Conservation (phyloP, 805 yeast genomes). For the Wilhelminamyces savonicus region DNA sequence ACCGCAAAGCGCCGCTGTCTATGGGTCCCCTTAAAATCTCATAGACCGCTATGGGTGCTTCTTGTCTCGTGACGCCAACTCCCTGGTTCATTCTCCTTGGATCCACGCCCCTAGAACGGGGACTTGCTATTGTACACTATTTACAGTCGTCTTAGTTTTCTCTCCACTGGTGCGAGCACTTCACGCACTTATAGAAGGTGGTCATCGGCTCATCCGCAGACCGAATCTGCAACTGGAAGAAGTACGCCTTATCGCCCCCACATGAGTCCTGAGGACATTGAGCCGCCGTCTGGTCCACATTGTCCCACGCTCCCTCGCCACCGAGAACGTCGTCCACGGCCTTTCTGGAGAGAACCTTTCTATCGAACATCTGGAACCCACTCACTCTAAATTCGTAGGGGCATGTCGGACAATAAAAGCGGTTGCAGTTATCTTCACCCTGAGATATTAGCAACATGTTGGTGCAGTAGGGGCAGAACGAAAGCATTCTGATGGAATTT, state of each 20-base stretch:
- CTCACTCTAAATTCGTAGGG: slow-evolving; percentile 90
- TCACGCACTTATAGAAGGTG: slow-evolving; percentile 91
- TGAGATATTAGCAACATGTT: slow-evolving; percentile 74
- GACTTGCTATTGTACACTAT: too few relatives aligned
- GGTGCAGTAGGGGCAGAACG: slow-evolving; percentile 92
- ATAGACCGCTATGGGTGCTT: too few relatives aligned
- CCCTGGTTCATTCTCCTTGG: too few relatives aligned
- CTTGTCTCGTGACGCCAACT: too few relatives aligned
- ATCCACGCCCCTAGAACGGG: too few relatives aligned
- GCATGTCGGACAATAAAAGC: slow-evolving; percentile 87
- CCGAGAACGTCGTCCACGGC: slow-evolving; percentile 96
- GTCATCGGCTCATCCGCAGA: slow-evolving; percentile 99
- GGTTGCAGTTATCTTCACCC: slow-evolving; percentile 51
- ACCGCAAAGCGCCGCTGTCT: too few relatives aligned
- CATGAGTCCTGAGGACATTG: slow-evolving; percentile 89
- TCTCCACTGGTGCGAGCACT: slow-evolving; percentile 94
- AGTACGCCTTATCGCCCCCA: slow-evolving; percentile 87
- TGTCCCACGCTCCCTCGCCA: slow-evolving; percentile 97
- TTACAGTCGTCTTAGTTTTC: slow-evolving; percentile 60
- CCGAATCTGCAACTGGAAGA: slow-evolving; percentile 93
- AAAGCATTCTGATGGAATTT: slow-evolving; percentile 70
- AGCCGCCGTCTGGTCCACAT: slow-evolving; percentile 90
- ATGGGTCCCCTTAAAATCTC: too few relatives aligned
- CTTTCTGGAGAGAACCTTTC: slow-evolving; percentile 77
- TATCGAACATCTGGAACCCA: slow-evolving; percentile 78